phyloP scores from a whole-genome alignment of 1,284 basidiomycete genomes.

The Ceratobasidium sp. region DNA sequence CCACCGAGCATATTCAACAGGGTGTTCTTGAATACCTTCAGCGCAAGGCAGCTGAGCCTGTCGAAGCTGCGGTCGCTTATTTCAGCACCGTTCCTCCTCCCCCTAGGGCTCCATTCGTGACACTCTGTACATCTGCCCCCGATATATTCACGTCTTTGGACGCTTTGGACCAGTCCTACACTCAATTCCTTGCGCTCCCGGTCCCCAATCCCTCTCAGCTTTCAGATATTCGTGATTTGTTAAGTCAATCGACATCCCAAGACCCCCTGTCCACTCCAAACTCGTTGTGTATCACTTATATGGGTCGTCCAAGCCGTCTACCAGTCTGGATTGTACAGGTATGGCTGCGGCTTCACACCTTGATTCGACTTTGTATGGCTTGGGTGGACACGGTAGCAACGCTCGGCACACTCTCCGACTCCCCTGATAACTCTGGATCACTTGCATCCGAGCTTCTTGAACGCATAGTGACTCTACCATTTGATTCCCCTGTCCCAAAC shows the following conservation, averaged over 20 bases:
- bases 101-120: not conserved
- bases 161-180: not conserved
- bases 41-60: not conserved
- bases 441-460: not conserved
- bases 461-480: not conserved
- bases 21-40: not conserved
- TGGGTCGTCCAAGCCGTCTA: not conserved
- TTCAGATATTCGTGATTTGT: not conserved
- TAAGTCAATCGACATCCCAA: not conserved
- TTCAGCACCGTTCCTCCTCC: constrained; percentile 4
- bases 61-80: constrained; percentile 14
- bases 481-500: not conserved
- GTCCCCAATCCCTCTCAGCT: constrained; percentile 16
- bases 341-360: constrained; percentile 6
- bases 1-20: not conserved
- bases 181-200: not conserved
- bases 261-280: not conserved
- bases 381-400: not conserved
- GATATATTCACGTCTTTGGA: not conserved
- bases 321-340: constrained; percentile 16
- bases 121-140: not conserved
- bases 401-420: not conserved
- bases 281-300: constrained; percentile 2
- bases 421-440: not conserved
- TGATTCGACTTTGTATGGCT: not conserved